Evolutionary conservation across 2,329 filamentous ascomycete species (phyloP).

Genomic region (Neofusicoccum umdonicola): DNA sequence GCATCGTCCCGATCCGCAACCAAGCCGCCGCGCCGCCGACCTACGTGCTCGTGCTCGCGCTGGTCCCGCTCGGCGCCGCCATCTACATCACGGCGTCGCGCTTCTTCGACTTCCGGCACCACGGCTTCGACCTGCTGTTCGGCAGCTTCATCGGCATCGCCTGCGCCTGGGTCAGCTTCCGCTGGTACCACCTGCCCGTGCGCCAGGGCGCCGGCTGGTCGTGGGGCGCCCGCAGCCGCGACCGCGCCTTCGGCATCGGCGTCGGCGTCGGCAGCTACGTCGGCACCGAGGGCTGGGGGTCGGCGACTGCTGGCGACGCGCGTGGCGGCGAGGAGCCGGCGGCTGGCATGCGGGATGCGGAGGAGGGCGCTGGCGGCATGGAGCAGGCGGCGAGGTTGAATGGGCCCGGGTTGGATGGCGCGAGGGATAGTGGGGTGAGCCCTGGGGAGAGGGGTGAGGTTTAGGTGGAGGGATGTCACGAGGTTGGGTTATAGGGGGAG

Average conservation of each 20-base stretch:
- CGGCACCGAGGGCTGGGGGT: constrained; percentile 46
- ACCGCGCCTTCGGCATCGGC: constrained; percentile 76
- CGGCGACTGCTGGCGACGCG: not conserved
- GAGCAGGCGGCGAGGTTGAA: not conserved
- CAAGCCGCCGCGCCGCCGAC: constrained; percentile 80
- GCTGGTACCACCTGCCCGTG: constrained; percentile 82
- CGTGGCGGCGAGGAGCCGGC: too few species aligned
- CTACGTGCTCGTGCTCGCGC: constrained; percentile 68
- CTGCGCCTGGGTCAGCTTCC: constrained; percentile 71
- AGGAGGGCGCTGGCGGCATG: not conserved
- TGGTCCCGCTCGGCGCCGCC: constrained; percentile 70
- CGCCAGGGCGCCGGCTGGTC: constrained; percentile 79
- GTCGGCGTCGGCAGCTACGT: constrained; percentile 54
- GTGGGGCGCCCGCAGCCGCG: constrained; percentile 73
- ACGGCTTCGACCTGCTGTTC: constrained; percentile 87
- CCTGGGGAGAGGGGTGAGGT: not conserved
- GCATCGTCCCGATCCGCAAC: constrained; percentile 50
- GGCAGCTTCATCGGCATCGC: constrained; percentile 76
- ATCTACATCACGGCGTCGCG: constrained; percentile 82
- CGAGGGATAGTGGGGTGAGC: not conserved
- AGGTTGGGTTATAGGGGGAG: not conserved
- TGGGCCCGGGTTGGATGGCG: constrained; percentile 3
- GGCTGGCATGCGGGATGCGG: not conserved
- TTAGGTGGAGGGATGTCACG: not conserved
- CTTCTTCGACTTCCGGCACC: constrained; percentile 85